Percentiles rank a stretch among this genome's conserved stretches.
Conservation (phyloP, 1,139 yeast genomes). For the Magnusiomyces clavatus region DNA sequence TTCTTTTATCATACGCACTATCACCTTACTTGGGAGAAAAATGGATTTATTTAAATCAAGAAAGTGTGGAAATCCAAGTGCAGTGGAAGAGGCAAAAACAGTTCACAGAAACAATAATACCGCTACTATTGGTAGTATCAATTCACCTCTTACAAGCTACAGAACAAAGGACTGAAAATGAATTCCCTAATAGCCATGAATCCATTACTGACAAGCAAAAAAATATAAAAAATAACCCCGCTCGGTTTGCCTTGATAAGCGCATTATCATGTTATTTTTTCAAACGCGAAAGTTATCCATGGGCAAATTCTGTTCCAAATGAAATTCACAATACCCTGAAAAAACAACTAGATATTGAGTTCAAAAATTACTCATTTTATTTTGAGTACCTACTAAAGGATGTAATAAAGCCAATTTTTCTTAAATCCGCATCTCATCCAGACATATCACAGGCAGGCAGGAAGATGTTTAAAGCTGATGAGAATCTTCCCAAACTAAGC, state of each 20-base stretch:
- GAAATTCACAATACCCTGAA: neutral
- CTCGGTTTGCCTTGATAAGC: neutral
- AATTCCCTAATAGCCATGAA: neutral
- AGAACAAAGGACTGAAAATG: too few species aligned
- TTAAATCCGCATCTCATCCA: conserved; percentile 14
- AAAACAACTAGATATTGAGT: neutral
- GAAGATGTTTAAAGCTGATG: conserved; percentile 9
- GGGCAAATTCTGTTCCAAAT: conserved; percentile 6
- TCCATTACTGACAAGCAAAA: neutral
- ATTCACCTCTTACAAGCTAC: neutral
- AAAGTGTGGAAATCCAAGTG: conserved; percentile 11
- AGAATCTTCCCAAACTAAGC: neutral
- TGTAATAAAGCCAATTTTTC: conserved; percentile 15
- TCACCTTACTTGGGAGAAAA: conserved; percentile 17
- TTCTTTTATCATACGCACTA: conserved; percentile 10
- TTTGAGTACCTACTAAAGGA: neutral
- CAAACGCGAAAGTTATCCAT: conserved; percentile 13
- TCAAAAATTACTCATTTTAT: neutral
- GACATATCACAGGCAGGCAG: conserved; percentile 19
- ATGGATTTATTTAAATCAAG: conserved; percentile 21
- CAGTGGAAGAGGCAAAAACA: conserved; percentile 6
- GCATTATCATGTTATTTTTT: conserved; percentile 6
- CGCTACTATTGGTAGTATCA: conserved; percentile 9
- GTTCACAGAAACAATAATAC: conserved; percentile 7
- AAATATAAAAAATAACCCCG: neutral